Conservation (phyloP, 306 rosid genomes). For the Arachis stenosperma region DNA sequence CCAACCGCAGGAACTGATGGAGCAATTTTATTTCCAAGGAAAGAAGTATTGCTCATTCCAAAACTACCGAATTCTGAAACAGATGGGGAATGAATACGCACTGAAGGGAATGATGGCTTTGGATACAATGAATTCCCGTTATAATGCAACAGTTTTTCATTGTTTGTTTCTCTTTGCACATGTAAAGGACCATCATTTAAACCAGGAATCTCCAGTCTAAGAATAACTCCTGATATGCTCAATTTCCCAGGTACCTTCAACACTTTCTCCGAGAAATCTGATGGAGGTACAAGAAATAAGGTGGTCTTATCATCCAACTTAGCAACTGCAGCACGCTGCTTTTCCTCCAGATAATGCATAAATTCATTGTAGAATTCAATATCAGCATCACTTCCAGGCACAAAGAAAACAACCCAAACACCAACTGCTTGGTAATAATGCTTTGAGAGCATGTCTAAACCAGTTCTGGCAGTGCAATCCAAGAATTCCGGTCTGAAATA, state of each 20-base stretch:
- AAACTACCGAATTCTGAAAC: conserved; percentile 54
- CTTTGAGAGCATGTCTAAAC: conserved; percentile 95
- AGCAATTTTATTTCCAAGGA: conserved; percentile 48
- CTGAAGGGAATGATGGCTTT: conserved; percentile 50
- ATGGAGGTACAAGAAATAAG: conserved; percentile 97
- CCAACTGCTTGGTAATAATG: conserved; percentile 95
- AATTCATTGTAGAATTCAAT: conserved; percentile 87
- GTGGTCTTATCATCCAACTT: conserved; percentile 90
- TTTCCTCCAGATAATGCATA: conserved; percentile 93
- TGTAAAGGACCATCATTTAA: conserved; percentile 55
- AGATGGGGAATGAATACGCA: conserved; percentile 40
- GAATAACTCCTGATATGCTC: conserved; percentile 93
- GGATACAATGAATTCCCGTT: conserved; percentile 50
- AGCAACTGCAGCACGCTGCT: conserved; percentile 92
- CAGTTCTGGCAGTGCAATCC: conserved; percentile 97
- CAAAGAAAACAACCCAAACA: conserved; percentile 97
- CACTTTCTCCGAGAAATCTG: conserved; percentile 88
- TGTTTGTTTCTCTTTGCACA: conserved; percentile 55
- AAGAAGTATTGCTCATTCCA: conserved; percentile 54
- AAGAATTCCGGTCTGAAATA: conserved; percentile 89
- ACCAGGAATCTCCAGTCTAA: conserved; percentile 82
- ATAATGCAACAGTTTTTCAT: conserved; percentile 44
- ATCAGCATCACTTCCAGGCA: conserved; percentile 90
- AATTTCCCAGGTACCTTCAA: conserved; percentile 92
- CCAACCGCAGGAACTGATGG: conserved; percentile 45